Base-by-base conservation (phyloP, 1,284 basidiomycete species). In the Trichosporon ovoides region DNA sequence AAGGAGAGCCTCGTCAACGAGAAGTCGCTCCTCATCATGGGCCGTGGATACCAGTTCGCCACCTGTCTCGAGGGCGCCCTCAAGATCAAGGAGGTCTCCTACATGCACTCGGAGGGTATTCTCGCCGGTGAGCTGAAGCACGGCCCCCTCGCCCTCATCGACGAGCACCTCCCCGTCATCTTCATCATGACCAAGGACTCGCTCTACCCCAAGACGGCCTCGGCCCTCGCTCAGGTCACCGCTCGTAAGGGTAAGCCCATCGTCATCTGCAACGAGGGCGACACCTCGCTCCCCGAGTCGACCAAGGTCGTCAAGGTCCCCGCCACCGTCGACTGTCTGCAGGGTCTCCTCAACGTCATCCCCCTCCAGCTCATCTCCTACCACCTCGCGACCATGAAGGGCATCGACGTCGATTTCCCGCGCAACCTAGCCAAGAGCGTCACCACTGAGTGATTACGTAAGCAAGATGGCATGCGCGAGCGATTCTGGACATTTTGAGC, bases 131-230 rank as follows among this genome's bases (percentile, higher is more conserved):
- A 99, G 81, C 83, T 98, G 68, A 98, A 56, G 28, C 96, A 99
- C 77, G 96, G 96, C 53, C 96, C 96, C 55, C 85, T 98, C 56
- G 95, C 96, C 55, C 81, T 98, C 64, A 89, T 98, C 73, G 95
- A 98, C 77, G 95, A 98, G 81, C 92, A 94, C 80, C 94, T 96
- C 86, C 93, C 91, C 11, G 90, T 96, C 66, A 93, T 97, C 80
- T 90, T 99, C 80, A 86, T 98, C 82, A 98, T 98, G 94, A 98
- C 96, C 49, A 89, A 91, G 71, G 96, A 99, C 81, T 95, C 92
- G 58, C 82, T 98, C 52, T 98, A 98, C 80, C 92, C 95, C 72
- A 98, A 99, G 83, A 48, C 51, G 53, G 91, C 96, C 75, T 90
- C 87, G 16, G 96, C 96, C 31, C 89, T 96, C 68, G 81, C 91